Percentiles rank a stretch among this genome's conserved stretches.
These are phyloP conservation scores for Backusella luteola DNA, from an alignment of 192 early-diverging fungal species.

Conservation along the genomic window DNA sequence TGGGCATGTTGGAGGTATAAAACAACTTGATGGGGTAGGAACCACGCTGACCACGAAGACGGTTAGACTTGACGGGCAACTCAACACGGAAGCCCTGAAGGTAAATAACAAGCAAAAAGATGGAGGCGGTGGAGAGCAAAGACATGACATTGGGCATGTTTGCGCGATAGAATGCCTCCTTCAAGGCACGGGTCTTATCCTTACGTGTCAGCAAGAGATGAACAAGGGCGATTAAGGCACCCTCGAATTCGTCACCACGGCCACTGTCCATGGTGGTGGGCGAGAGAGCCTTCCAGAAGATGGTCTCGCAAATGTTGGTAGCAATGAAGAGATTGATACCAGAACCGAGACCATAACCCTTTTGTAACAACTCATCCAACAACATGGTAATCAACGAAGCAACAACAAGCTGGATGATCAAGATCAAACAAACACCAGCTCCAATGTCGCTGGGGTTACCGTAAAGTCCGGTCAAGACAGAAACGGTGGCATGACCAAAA, in stretches of 20 bases:
- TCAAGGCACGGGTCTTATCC: slow-evolving; percentile 96
- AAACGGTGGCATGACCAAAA: slow-evolving; percentile 97
- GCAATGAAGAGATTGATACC: slow-evolving; percentile 99
- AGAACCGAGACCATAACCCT: slow-evolving; percentile 99
- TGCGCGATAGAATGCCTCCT: slow-evolving; percentile 95
- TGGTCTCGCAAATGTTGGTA: slow-evolving; percentile 99
- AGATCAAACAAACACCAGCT: slow-evolving; percentile 91
- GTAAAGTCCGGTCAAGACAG: slow-evolving; percentile 98
- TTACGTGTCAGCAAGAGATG: slow-evolving; percentile 91
- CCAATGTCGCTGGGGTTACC: slow-evolving; percentile 96
- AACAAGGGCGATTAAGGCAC: slow-evolving; percentile 94
- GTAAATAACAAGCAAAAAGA: slow-evolving; percentile 90
- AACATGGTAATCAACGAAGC: slow-evolving; percentile 97
- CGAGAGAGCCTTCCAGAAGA: slow-evolving; percentile 98
- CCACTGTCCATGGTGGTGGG: slow-evolving; percentile 98
- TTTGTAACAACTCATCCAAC: slow-evolving; percentile 98
- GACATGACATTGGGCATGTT: slow-evolving; percentile 88
- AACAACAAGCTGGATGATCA: slow-evolving; percentile 96
- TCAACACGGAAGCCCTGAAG: slow-evolving; percentile 99
- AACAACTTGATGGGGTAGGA: slow-evolving; percentile 99
- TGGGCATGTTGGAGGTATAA: slow-evolving; percentile 99
- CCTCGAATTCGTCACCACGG: slow-evolving; percentile 98
- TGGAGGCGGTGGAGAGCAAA: slow-evolving; percentile 84
- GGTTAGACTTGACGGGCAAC: slow-evolving; percentile 96
- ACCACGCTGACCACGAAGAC: slow-evolving; percentile 95